Percentiles rank a stretch among this genome's conserved stretches.
Conservation (phyloP, 2,329 filamentous ascomycete genomes). For the Didymella lethalis region DNA sequence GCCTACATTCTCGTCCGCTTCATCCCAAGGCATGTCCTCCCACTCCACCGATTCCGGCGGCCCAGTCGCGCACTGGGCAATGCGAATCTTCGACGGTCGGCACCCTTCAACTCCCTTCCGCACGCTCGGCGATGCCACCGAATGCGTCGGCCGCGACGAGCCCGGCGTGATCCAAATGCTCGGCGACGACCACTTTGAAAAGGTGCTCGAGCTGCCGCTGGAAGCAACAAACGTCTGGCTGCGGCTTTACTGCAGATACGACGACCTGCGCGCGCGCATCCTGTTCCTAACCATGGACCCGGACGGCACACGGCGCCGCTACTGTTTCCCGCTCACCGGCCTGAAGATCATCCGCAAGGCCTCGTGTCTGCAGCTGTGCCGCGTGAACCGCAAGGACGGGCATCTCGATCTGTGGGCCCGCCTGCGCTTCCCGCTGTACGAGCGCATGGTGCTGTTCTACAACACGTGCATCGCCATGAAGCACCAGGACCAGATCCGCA, state of each 20-base stretch:
- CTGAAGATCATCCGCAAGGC: constrained; percentile 53
- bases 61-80: constrained; percentile 53
- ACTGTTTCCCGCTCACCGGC: constrained; percentile 61
- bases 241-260: constrained; percentile 60
- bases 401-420: constrained; percentile 61
- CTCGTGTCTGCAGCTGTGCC: constrained; percentile 53
- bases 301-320: constrained; percentile 51
- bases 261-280: constrained; percentile 62
- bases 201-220: constrained; percentile 56
- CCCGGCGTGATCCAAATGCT: constrained; percentile 46
- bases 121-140: constrained; percentile 42
- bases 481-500: constrained; percentile 59
- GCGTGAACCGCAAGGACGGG: constrained; percentile 50
- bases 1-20: constrained; percentile 54
- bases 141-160: constrained; percentile 49
- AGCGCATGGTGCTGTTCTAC: constrained; percentile 67
- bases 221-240: constrained; percentile 57
- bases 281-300: constrained; percentile 59
- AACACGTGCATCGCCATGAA: constrained; percentile 66
- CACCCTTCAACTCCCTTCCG: constrained; percentile 51
- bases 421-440: constrained; percentile 63
- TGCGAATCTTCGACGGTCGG: constrained; percentile 54
- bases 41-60: constrained; percentile 46
- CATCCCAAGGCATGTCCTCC: constrained; percentile 52
- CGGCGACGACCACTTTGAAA: constrained; percentile 52